Base-by-base conservation (phyloP, 140 eudicot species). In the Stevia rebaudiana region DNA sequence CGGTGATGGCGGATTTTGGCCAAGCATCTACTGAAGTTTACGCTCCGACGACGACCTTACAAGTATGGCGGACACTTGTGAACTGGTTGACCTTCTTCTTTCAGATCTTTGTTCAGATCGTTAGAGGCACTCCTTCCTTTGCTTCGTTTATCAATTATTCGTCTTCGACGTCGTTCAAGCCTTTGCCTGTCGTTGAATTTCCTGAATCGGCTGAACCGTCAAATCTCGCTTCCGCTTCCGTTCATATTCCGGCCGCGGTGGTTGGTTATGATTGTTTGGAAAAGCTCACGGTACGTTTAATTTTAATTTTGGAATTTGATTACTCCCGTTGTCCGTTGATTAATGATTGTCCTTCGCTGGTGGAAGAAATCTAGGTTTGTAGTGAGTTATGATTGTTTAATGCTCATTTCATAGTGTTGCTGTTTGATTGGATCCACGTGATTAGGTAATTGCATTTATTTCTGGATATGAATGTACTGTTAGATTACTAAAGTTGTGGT, bases 71-170 rank as follows among this genome's bases (percentile, higher is more conserved):
- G 51, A 71, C 98, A 50, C 79, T 92, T 25, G 17, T 88, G 52
- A 88, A 88, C 85, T 92, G 98, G 96, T 47, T 92, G 67, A 76
- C 84, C 23, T 92, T 92, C 69, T 68, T 92, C 75, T 79, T 88
- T 49, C 96, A 92, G 95, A 87, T 88, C 96, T 92, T 92, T 18
- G 69, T 81, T 53, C 98, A 92, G 90, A 88, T 92, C 87, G 43
- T 92, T 19, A 82, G 84, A 47, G 96, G 91, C 11, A 80, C 98
- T 48, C 96, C 98, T 39, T 74, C 94, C 46, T 51, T 85, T 43
- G 73, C 73, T 48, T 70, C 77, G 11, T 48, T 77, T 5, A 77
- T 56, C 75, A 78, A 67, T 74, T 82, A 57, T 79, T 90, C 70
- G 59, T 78, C 82, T 43, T 57, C 95, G 36, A 21, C 86, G 51